Percentiles rank a stretch among this genome's conserved stretches.
phyloP scores from a whole-genome alignment of 352 stramenopile genomes.

The Globisporangium polare region DNA sequence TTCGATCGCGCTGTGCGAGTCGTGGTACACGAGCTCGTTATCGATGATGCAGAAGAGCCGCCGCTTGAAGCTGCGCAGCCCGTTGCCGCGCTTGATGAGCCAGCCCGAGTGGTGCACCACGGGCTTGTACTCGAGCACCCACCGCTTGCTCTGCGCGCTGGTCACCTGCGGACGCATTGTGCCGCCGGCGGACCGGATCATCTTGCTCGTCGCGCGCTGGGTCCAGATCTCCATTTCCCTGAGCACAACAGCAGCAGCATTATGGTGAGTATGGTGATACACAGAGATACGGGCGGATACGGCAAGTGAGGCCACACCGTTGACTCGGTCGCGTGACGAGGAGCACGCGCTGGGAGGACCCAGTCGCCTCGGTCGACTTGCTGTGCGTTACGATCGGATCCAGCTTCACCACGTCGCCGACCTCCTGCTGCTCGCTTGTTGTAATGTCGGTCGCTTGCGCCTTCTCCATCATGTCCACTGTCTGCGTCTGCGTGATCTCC shows the following conservation, averaged over 20 bases:
- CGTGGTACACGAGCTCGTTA: constrained; percentile 83
- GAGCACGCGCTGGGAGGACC: constrained; percentile 48
- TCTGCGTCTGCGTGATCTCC: neutral
- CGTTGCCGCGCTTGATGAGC: constrained; percentile 83
- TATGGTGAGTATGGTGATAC: neutral
- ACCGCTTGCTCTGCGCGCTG: constrained; percentile 57
- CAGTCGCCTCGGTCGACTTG: neutral
- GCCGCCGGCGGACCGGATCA: constrained; percentile 52
- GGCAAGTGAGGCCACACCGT: constrained; percentile 27
- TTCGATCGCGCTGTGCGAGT: constrained; percentile 71
- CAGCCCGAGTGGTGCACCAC: constrained; percentile 79
- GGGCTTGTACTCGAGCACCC: constrained; percentile 81
- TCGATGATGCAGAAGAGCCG: constrained; percentile 85
- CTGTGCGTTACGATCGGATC: constrained; percentile 9
- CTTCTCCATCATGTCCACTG: neutral
- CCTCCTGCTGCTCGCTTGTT: constrained; percentile 10
- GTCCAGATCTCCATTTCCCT: constrained; percentile 84
- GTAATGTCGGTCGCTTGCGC: neutral
- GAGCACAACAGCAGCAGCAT: constrained; percentile 4
- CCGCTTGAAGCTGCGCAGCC: constrained; percentile 81
- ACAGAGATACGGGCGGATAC: neutral
- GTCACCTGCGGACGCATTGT: constrained; percentile 39
- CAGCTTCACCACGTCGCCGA: constrained; percentile 13
- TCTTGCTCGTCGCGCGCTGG: constrained; percentile 70
- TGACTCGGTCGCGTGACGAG: constrained; percentile 71